These are phyloP conservation scores for Alternaria incomplexa DNA, from an alignment of 2,329 filamentous ascomycete genomes.

Conservation along the genomic window DNA sequence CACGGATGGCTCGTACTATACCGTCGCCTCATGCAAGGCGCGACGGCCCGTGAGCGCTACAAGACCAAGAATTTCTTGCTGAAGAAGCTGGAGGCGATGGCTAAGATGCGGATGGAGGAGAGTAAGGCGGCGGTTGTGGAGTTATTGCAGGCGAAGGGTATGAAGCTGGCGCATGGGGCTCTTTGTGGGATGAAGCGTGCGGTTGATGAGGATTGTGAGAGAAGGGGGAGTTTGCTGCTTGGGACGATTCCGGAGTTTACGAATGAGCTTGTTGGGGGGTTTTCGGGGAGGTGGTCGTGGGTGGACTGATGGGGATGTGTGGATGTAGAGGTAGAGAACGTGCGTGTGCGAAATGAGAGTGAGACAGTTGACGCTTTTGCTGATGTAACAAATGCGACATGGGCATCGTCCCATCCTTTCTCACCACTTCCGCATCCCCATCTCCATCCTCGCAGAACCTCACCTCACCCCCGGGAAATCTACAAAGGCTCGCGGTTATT, in stretches of 20 bases:
- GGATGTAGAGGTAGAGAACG: neutral
- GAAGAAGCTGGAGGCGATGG: neutral
- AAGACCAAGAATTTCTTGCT: neutral
- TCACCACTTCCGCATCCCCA: neutral
- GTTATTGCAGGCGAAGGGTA: neutral
- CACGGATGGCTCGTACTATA: neutral
- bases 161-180: neutral
- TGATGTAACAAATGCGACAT: neutral
- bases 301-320: neutral
- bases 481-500: neutral
- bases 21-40: neutral
- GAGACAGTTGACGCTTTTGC: neutral
- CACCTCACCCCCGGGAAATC: neutral
- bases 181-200: neutral
- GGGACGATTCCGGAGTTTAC: neutral
- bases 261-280: neutral
- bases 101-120: neutral
- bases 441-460: neutral
- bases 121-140: neutral
- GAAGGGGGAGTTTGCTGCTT: neutral
- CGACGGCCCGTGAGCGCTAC: neutral
- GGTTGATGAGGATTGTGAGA: neutral
- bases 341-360: too few species aligned
- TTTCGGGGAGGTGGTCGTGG: neutral
- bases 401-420: neutral